Evolutionary conservation across 768 basidiomycete species (phyloP).

Genomic region (Lactifluus subvellereus): DNA sequence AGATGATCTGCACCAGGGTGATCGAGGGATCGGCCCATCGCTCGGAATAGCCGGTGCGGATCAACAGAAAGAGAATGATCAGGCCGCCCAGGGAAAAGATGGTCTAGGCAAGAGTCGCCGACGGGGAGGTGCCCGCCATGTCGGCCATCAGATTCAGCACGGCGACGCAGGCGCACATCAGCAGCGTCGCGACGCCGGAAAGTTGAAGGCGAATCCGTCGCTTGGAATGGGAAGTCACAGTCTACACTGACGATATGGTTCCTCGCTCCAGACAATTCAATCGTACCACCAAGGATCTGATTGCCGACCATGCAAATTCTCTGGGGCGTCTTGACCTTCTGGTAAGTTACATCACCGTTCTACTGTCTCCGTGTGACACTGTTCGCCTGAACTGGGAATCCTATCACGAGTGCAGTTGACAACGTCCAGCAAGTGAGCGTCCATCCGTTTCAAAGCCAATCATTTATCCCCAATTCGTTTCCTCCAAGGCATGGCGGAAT

Average conservation of each 20-base stretch:
- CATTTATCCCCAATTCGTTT: constrained; percentile 44
- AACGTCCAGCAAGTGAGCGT: constrained; percentile 48
- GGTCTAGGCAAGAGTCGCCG: too few relatives aligned
- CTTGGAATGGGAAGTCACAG: too few relatives aligned
- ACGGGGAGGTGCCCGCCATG: too few relatives aligned
- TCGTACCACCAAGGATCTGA: constrained; percentile 59
- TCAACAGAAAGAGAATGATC: too few relatives aligned
- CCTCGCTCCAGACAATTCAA: constrained; percentile 47
- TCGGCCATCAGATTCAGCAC: too few relatives aligned
- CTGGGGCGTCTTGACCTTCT: constrained; percentile 63
- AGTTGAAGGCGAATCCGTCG: too few relatives aligned
- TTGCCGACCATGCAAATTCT: constrained; percentile 59
- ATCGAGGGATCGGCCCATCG: too few relatives aligned
- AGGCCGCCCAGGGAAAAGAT: too few relatives aligned
- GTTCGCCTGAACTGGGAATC: not conserved
- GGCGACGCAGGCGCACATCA: too few relatives aligned
- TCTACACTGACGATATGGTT: not conserved
- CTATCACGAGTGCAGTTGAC: constrained; percentile 50
- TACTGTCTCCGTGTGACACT: constrained; percentile 6
- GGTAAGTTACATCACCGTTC: constrained; percentile 33
- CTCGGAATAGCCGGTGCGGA: too few relatives aligned
- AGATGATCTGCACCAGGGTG: too few relatives aligned
- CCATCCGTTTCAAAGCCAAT: not conserved
- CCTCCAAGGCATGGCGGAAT: constrained; percentile 66
- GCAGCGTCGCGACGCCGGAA: too few relatives aligned